These are phyloP conservation scores for Conticribra weissflogii DNA, from an alignment of 108 stramenopile genomes.

Conservation along the genomic window DNA sequence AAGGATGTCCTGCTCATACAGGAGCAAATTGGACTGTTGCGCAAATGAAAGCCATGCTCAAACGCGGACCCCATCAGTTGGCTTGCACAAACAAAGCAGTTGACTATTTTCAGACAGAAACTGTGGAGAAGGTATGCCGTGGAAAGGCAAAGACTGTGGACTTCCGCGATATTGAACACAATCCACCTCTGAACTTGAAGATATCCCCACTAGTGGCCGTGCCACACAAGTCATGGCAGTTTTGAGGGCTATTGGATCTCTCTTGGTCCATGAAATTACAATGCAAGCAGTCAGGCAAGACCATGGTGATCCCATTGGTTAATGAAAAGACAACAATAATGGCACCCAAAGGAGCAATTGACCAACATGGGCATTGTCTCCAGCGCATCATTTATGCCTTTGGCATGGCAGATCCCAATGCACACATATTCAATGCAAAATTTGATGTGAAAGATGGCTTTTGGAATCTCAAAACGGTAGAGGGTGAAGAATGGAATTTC, in stretches of 20 bases:
- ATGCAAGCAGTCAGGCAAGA: background rate
- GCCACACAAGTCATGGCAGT: conserved; percentile 27
- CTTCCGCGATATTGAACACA: no score
- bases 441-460: conserved; percentile 7
- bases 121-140: no score
- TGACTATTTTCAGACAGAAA: no score
- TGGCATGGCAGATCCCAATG: background rate
- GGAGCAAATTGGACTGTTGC: no score
- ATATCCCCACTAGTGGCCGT: conserved; percentile 9
- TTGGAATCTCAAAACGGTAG: conserved; percentile 4
- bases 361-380: conserved; percentile 16
- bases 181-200: background rate
- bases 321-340: conserved; percentile 10
- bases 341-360: conserved; percentile 9
- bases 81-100: no score
- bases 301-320: conserved; percentile 1
- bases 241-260: conserved; percentile 14
- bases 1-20: no score
- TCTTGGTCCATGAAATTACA: background rate
- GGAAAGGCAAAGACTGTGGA: no score
- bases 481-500: conserved; percentile 25
- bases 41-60: no score
- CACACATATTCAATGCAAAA: conserved; percentile 6
- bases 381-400: conserved; percentile 19
- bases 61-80: no score